Evolutionary conservation across 2,329 filamentous ascomycete genomes (phyloP).

Genomic region (Aspergillus sp.): DNA sequence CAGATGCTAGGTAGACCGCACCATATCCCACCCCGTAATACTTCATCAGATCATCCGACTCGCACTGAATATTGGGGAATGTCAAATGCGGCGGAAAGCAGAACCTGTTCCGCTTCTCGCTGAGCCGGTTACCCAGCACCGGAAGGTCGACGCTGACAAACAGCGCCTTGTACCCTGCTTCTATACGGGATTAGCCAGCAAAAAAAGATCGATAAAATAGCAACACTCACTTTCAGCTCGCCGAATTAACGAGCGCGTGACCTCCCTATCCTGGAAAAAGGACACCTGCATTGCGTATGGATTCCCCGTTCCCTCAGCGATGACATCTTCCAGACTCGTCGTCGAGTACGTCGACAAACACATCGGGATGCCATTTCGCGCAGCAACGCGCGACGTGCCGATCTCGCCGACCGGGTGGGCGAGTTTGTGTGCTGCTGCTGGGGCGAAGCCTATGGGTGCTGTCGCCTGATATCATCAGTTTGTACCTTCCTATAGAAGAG

Average conservation of each 20-base stretch:
- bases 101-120: constrained; percentile 53
- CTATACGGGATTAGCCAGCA: constrained; percentile 9
- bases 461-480: not conserved
- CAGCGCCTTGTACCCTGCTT: constrained; percentile 50
- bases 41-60: constrained; percentile 1
- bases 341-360: constrained; percentile 8
- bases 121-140: constrained; percentile 49
- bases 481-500: too few relatives aligned
- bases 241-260: constrained; percentile 35
- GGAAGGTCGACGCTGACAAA: constrained; percentile 54
- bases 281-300: constrained; percentile 53
- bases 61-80: constrained; percentile 38
- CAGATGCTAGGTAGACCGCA: not conserved
- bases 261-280: constrained; percentile 45
- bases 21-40: constrained; percentile 5
- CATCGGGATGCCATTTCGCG: constrained; percentile 3
- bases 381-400: constrained; percentile 4
- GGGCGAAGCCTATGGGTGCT: constrained; percentile 6
- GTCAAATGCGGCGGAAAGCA: constrained; percentile 39
- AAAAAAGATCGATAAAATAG: not conserved
- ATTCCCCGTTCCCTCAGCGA: constrained; percentile 34
- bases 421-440: constrained; percentile 6
- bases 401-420: constrained; percentile 7
- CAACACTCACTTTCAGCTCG: constrained; percentile 35
- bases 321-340: constrained; percentile 42